Percentiles rank a stretch among this genome's conserved stretches.
phyloP scores from a whole-genome alignment of 1,139 yeast genomes.

The Yamadazyma sp. region DNA sequence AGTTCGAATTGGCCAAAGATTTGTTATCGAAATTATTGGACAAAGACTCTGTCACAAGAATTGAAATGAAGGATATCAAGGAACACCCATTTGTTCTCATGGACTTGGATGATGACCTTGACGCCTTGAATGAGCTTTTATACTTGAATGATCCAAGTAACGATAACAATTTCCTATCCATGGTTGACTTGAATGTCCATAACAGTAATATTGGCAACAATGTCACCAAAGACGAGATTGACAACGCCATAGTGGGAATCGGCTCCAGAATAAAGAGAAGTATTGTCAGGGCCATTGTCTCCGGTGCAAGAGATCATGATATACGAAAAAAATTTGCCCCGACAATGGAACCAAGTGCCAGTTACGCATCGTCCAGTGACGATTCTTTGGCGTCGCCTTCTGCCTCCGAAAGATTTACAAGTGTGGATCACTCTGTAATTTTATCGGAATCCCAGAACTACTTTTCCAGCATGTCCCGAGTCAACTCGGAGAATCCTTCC shows the following conservation, averaged over 20 bases:
- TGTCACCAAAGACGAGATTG: conserved; percentile 26
- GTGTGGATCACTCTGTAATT: conserved; percentile 31
- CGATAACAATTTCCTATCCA: conserved; percentile 8
- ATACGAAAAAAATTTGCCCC: conserved; percentile 21
- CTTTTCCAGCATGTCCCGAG: conserved; percentile 8
- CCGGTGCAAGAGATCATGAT: conserved; percentile 31
- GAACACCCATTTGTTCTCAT: conserved; percentile 73
- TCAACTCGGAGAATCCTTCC: not conserved
- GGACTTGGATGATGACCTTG: conserved; percentile 52
- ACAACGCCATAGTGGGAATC: conserved; percentile 77
- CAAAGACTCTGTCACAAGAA: conserved; percentile 70
- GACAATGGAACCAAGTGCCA: conserved; percentile 28
- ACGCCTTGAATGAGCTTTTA: conserved; percentile 38
- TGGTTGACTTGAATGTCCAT: conserved; percentile 7
- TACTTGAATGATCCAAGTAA: conserved; percentile 26
- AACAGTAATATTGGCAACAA: conserved; percentile 1
- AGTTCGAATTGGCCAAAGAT: conserved; percentile 65
- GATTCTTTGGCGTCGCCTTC: conserved; percentile 22
- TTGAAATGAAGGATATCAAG: conserved; percentile 73
- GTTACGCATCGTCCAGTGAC: conserved; percentile 31
- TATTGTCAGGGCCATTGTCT: conserved; percentile 51
- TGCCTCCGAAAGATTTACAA: conserved; percentile 8
- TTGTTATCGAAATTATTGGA: conserved; percentile 61
- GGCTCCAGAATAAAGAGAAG: conserved; percentile 66
- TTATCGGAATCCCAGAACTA: conserved; percentile 31